phyloP scores from a whole-genome alignment of 345 rosid species.

The Lumnitzera littorea region DNA sequence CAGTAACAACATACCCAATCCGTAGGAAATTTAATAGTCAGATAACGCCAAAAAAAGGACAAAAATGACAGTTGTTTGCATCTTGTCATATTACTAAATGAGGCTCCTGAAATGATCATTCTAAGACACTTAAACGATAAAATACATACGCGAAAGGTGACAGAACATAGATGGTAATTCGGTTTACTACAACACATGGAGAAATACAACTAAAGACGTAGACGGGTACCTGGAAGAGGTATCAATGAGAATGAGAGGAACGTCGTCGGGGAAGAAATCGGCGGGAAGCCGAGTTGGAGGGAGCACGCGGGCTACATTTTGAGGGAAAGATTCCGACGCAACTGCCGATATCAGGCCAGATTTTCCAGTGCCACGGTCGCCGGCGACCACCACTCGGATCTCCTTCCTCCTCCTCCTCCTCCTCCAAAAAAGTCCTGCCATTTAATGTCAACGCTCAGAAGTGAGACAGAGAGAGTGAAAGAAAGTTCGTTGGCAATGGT shows the following conservation, averaged over 20 bases:
- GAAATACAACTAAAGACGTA: neutral
- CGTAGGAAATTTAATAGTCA: no score
- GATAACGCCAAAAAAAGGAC: no score
- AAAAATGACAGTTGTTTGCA: neutral
- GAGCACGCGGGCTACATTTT: conserved; percentile 49
- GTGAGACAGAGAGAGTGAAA: neutral
- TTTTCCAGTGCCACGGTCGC: conserved; percentile 74
- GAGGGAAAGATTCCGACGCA: conserved; percentile 61
- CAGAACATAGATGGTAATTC: neutral
- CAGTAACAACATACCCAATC: no score
- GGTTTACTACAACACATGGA: neutral
- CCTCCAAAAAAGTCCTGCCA: no score
- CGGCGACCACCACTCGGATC: conserved; percentile 58
- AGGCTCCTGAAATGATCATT: neutral
- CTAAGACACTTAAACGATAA: neutral
- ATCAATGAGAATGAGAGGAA: conserved; percentile 77
- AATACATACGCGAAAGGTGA: neutral
- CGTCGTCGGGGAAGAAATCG: conserved; percentile 57
- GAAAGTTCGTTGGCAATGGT: no score
- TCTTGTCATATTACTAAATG: neutral
- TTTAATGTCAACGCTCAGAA: no score
- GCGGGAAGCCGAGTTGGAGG: conserved; percentile 72
- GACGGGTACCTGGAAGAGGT: conserved; percentile 58
- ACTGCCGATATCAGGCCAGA: conserved; percentile 66
- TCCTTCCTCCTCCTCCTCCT: conserved; percentile 10